Evolutionary conservation across 2,329 filamentous ascomycete species (phyloP), one percentile per base, ranked within the genome.

Genomic region (Fusarium sublunatum): DNA sequence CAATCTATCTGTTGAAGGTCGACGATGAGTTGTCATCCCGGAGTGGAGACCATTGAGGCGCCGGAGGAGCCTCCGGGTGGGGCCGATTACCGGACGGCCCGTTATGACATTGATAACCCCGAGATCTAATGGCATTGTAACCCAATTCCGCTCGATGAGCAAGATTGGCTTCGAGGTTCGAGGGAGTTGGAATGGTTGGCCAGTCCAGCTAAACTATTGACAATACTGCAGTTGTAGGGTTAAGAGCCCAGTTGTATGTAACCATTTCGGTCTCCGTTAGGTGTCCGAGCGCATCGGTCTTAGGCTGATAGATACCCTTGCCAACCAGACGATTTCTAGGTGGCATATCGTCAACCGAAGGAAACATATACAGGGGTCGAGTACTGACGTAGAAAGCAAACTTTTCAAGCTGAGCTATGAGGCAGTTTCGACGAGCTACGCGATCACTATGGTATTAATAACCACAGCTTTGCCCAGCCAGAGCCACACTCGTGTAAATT

Each of bases 1-100:
- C 19, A 22, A 10, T 6, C 9, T 3, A 22, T 38, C 9, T 22
- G 19, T 11, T 10, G 26, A 19, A 39, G 6, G 11, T 19, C 36
- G 9, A 8, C 7, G 36, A 39, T 10, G n/a, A 39, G 36, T 11
- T 38, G 25, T 31, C 11, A 38, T 32, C n/a, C 36, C 34, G 43
- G 41, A 26, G 25, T 61, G 44, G 29, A 26, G 32, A 43, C 36
- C 15, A 11, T 32, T 9, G 42, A 39, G 43, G 41, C 10, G 19
- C 45, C 42, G 26, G 50, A 55, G 40, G 26, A 25, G 42, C 32
- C 50, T 53, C 26, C 44, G 50, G 40, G 67, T 61, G 67, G 67
- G 62, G 64, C 67, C 52, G 64, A 64, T 66, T 50, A 24, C 36
- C 53, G 49, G 52, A 43, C 54, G 58, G 52, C 48, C 64, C 60